Evolutionary conservation across 305 asterid species (phyloP), one percentile per base, ranked within the genome.

Genomic region (Fraxinus greggii): DNA sequence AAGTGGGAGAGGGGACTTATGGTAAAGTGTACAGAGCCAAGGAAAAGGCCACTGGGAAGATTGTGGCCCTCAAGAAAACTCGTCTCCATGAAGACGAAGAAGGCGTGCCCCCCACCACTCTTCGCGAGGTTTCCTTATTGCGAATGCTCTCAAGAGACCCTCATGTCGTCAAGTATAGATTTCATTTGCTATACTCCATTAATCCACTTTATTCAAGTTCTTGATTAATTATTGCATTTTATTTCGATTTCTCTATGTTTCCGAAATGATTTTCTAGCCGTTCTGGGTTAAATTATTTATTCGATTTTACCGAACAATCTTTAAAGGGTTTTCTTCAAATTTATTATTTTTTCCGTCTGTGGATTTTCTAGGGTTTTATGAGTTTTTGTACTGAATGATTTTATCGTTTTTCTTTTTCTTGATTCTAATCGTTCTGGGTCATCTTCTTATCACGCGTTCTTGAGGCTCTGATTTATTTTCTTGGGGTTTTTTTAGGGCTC

Each of bases 1-100:
- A 94, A 81, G 99, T 96, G 0, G 98, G 99, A n/a, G 99, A 96
- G 79, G 99, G 99, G 7, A 96, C 99, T 12, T 96, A 96, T 75
- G 98, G 99, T 0, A 96, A 94, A 82, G 99, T 96, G 56, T 96
- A 96, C 89, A 80, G 98, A 85, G 98, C 98, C 21, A 88, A 93
- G 76, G 99, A 96, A 91, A 93, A 91, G 83, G 93, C 97, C 67
- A 96, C 98, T 2, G 99, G 98, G 5, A 91, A 90, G 38, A 94
- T 96, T 15, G 99, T 96, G 0, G 99, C 98, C 5, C 84, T 96
- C 48, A 96, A 96, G 92, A 96, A 96, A 78, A 96, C 98, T 1
- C 97, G 98, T 73, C 99, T 96, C 74, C 94, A 88, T n/a, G 97
- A 93, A 81, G 97, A 93, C 84, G 97, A 93, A 74, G 95, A 93